Percentiles rank a stretch among this genome's conserved stretches.
Conservation (phyloP, 176 grass and related monocot species). For the Triticum turgidum region DNA sequence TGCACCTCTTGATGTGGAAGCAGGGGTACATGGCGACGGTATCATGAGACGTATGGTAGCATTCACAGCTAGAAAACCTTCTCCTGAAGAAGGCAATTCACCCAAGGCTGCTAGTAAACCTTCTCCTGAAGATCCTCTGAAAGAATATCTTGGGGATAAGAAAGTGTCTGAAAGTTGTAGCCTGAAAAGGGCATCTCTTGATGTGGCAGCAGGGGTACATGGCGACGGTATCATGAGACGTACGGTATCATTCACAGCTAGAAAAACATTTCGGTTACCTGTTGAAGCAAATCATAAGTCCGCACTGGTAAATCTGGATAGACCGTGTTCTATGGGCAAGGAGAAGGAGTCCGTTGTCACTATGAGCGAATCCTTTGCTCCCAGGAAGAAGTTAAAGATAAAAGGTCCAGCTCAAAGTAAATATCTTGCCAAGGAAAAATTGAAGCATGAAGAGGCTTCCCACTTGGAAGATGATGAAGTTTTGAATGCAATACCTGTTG, state of each 20-base stretch:
- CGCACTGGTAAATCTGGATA: neutral
- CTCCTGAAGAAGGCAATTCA: neutral
- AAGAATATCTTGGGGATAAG: neutral
- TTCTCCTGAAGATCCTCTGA: slow-evolving; percentile 7
- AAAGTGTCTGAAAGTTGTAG: neutral
- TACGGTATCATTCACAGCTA: neutral
- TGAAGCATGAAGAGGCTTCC: slow-evolving; percentile 22
- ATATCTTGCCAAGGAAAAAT: neutral
- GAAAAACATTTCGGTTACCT: slow-evolving; percentile 8
- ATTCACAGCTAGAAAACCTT: slow-evolving; percentile 11
- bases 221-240: neutral
- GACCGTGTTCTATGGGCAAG: neutral
- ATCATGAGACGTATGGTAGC: neutral
- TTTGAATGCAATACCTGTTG: slow-evolving; percentile 18
- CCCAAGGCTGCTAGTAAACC: neutral
- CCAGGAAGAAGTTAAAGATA: slow-evolving; percentile 32
- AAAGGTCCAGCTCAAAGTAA: neutral
- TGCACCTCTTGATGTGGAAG: neutral
- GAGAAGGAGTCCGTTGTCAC: neutral
- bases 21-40: neutral
- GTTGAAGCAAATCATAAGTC: slow-evolving; percentile 17
- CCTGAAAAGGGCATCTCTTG: neutral
- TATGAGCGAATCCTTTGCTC: neutral
- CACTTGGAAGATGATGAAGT: slow-evolving; percentile 27
- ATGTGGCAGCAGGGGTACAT: neutral